These are phyloP conservation scores for button mushroom (Agaricus bisporus) DNA, from an alignment of 768 basidiomycete genomes.

Conservation along the genomic window DNA sequence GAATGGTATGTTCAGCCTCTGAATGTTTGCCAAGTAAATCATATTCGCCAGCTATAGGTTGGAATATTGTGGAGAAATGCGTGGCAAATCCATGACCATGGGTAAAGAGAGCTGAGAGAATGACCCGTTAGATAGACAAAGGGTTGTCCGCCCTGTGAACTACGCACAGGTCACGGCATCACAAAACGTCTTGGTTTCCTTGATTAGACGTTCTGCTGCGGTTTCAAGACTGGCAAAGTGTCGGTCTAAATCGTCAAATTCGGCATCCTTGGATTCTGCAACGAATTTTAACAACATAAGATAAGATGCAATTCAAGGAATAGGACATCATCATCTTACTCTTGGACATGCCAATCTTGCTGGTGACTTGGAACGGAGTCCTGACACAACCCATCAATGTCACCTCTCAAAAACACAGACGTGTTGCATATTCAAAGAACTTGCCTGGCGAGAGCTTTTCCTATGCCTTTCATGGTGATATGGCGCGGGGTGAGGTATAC, in stretches of 20 bases:
- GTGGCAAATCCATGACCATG: slow-evolving; percentile 55
- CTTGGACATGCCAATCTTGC: slow-evolving; percentile 88
- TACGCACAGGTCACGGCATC: slow-evolving; percentile 72
- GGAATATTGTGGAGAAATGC: slow-evolving; percentile 59
- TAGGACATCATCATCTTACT: slow-evolving; percentile 46
- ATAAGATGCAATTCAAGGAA: background rate
- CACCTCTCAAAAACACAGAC: background rate
- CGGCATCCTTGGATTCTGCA: slow-evolving; percentile 74
- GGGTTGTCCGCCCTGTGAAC: background rate
- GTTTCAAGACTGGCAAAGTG: slow-evolving; percentile 75
- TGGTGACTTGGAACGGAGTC: slow-evolving; percentile 86
- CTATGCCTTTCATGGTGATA: slow-evolving; percentile 72
- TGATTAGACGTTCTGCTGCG: slow-evolving; percentile 83
- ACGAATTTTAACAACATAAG: background rate
- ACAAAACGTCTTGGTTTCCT: slow-evolving; percentile 84
- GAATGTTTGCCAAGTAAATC: slow-evolving; percentile 78
- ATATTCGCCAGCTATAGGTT: slow-evolving; percentile 69
- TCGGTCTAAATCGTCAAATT: slow-evolving; percentile 83
- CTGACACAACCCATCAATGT: slow-evolving; percentile 31
- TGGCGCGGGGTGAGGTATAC: background rate
- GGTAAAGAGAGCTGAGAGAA: slow-evolving; percentile 53
- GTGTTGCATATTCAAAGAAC: slow-evolving; percentile 11
- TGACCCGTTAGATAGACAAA: background rate
- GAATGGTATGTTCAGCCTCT: slow-evolving; percentile 67
- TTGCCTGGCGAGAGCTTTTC: slow-evolving; percentile 73